phyloP scores from a whole-genome alignment of 2,329 filamentous ascomycete species.

The Xylaria sp. region DNA sequence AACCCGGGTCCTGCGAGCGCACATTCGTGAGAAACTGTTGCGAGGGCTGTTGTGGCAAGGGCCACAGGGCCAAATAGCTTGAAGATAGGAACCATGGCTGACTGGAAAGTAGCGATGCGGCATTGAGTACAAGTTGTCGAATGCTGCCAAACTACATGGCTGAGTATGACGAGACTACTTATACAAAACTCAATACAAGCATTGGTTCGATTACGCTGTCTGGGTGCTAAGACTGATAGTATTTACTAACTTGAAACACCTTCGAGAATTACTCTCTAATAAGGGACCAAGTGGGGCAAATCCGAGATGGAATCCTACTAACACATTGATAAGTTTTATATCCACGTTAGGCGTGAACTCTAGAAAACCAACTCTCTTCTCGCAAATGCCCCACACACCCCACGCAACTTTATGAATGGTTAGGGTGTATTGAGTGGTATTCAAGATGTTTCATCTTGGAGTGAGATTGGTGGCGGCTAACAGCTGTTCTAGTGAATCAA shows the following conservation, averaged over 20 bases:
- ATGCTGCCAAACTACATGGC: background rate
- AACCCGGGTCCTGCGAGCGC: conserved; percentile 25
- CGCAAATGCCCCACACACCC: conserved; percentile 24
- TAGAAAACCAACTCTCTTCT: too few relatives aligned
- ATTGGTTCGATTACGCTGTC: background rate
- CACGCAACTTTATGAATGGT: background rate
- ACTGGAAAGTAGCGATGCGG: background rate
- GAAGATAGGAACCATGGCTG: background rate
- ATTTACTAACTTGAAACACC: background rate
- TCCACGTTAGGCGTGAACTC: too few relatives aligned
- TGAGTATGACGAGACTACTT: background rate
- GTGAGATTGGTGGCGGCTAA: background rate
- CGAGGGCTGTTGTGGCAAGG: background rate
- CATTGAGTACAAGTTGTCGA: background rate
- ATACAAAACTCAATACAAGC: background rate
- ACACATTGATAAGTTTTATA: too few relatives aligned
- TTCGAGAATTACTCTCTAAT: background rate
- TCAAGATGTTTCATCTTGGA: background rate
- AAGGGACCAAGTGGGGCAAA: conserved; percentile 1
- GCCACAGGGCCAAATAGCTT: background rate
- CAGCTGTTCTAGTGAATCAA: background rate
- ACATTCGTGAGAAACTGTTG: conserved; percentile 5
- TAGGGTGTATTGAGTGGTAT: background rate
- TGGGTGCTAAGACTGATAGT: too few relatives aligned
- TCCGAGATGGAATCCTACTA: conserved; percentile 4